These are phyloP conservation scores for Trichoderma atroviride DNA, from an alignment of 2,329 filamentous ascomycete genomes.

Conservation along the genomic window DNA sequence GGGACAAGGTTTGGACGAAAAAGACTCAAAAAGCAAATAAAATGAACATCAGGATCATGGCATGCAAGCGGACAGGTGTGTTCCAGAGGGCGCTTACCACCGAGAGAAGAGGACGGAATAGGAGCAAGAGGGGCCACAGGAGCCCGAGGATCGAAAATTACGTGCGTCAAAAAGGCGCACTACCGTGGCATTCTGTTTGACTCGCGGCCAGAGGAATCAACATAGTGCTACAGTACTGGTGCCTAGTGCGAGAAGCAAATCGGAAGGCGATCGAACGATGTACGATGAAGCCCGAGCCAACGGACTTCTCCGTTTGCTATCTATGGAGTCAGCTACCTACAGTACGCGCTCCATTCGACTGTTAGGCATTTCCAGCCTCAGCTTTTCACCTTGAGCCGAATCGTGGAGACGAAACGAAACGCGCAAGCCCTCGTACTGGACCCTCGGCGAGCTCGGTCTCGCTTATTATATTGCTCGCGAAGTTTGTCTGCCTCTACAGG, in stretches of 20 bases:
- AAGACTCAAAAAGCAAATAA: not conserved
- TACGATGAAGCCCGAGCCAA: not conserved
- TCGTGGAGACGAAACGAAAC: slow-evolving; percentile 19
- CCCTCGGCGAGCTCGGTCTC: slow-evolving; percentile 5
- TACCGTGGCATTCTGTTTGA: not conserved
- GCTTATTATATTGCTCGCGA: not conserved
- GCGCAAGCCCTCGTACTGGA: slow-evolving; percentile 13
- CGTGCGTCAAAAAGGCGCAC: slow-evolving; percentile 5
- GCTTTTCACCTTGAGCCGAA: slow-evolving; percentile 8
- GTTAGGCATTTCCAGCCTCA: not conserved
- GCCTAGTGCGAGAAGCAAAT: not conserved
- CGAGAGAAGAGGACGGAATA: not conserved
- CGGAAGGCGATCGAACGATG: slow-evolving; percentile 12
- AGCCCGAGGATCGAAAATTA: not conserved
- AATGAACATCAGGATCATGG: not conserved
- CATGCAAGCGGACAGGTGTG: not conserved
- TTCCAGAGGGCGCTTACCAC: not conserved
- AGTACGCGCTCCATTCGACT: not conserved
- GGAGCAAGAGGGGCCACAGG: not conserved
- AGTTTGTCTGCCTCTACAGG: not conserved
- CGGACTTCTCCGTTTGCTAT: slow-evolving; percentile 19
- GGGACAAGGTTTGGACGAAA: not conserved
- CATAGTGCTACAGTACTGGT: not conserved
- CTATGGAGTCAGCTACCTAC: slow-evolving; percentile 5
- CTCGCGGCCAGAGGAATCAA: not conserved